phyloP scores from a whole-genome alignment of 768 basidiomycete species.

The Mycena galopus region DNA sequence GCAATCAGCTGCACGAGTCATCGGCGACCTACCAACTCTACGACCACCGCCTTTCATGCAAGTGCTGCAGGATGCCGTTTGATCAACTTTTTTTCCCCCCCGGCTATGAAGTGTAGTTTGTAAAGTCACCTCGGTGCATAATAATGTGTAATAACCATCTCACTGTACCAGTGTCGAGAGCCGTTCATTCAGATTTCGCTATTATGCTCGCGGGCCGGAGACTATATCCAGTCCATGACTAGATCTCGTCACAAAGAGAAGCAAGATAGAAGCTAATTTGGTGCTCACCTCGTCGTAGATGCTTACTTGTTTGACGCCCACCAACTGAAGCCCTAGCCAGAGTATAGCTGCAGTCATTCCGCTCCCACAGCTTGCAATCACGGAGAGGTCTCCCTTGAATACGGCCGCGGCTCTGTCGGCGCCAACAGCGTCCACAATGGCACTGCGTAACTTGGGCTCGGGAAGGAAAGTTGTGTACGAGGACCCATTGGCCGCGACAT shows the following conservation, averaged over 20 bases:
- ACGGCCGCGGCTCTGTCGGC: slow-evolving; percentile 66
- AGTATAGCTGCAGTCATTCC: slow-evolving; percentile 98
- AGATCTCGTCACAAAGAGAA: slow-evolving; percentile 16
- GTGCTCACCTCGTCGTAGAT: slow-evolving; percentile 91
- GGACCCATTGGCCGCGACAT: slow-evolving; percentile 52
- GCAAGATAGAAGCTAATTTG: not conserved
- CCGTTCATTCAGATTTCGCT: slow-evolving; percentile 55
- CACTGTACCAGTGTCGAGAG: slow-evolving; percentile 8
- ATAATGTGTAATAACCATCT: slow-evolving; percentile 19
- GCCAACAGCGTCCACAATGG: slow-evolving; percentile 76
- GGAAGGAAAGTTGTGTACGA: slow-evolving; percentile 74
- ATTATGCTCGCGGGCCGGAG: slow-evolving; percentile 81
- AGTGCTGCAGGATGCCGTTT: slow-evolving; percentile 62
- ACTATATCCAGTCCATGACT: slow-evolving; percentile 98
- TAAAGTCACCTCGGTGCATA: slow-evolving; percentile 16
- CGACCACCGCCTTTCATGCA: slow-evolving; percentile 77
- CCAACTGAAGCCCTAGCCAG: slow-evolving; percentile 89
- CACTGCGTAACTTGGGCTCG: slow-evolving; percentile 67
- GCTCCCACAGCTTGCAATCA: slow-evolving; percentile 90
- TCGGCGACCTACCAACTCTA: slow-evolving; percentile 59
- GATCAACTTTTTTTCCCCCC: slow-evolving; percentile 23
- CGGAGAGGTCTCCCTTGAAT: slow-evolving; percentile 67
- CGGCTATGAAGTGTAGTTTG: slow-evolving; percentile 10
- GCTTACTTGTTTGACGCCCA: slow-evolving; percentile 72
- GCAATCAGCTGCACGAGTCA: slow-evolving; percentile 64